Evolutionary conservation across 352 stramenopile genomes (phyloP), one percentile per base, ranked within the genome.

Genomic region (Globisporangium solare): DNA sequence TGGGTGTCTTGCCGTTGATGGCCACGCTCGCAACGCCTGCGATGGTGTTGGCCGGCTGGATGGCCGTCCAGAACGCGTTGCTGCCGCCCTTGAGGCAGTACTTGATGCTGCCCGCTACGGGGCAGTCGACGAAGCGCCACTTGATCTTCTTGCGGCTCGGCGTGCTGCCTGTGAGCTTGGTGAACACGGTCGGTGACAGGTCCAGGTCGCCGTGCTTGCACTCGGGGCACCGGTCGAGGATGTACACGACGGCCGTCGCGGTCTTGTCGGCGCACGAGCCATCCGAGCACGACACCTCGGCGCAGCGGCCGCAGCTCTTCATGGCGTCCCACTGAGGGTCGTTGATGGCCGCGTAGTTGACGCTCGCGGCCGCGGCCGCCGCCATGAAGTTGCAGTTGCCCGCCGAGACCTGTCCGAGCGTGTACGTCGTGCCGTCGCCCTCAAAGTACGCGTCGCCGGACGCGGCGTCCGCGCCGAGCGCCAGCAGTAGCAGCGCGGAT

Each of bases 51-150:
- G 77, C 79, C 15, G 82, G 81, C 56, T 89, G 79, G 8, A 92
- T 54, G 5, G 79, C 79, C 6, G 74, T 68, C 69, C 74, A 89
- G 52, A 75, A 72, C 21, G 54, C 7, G 64, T 83, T 88, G 59
- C 76, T 88, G 31, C 79, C 79, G 3, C 61, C 54, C 56, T 92
- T 89, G 43, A 92, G 63, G 66, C 81, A 92, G 43, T 83, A 81
- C 56, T 89, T 58, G 47, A 92, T 58, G 31, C 70, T 82, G 21
- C 72, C 63, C 22, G 64, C 45, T 22, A 82, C 49, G 1, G 76
- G 79, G 55, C 82, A 92, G 57, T 88, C 77, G 32, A 89, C 79
- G 47, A 88, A 92, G 18, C 63, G 56, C 81, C 81, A 92, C 13
- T 69, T 56, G 58, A 92, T 72, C 35, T 64, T 76, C 47, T 78